Conservation (phyloP, 257 asterid species). For the Jasminum sambac region DNA sequence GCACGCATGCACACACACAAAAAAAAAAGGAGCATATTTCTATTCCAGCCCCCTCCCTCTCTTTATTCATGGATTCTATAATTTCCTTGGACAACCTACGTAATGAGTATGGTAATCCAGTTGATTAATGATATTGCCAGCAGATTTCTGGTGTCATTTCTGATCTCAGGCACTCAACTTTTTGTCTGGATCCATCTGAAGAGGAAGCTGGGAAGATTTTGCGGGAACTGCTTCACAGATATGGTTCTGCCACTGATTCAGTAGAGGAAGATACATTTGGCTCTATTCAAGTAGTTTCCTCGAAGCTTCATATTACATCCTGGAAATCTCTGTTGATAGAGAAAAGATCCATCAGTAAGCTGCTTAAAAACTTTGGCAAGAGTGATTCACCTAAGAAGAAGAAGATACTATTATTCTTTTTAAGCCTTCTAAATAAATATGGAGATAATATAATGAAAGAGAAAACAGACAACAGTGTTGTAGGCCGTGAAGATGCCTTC, state of each 20-base stretch:
- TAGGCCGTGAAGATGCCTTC: slow-evolving; percentile 31
- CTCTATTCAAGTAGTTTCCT: slow-evolving; percentile 51
- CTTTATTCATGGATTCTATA: not conserved
- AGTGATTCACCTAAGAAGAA: slow-evolving; percentile 49
- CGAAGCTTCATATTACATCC: slow-evolving; percentile 61
- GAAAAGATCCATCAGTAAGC: slow-evolving; percentile 63
- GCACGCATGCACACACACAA: too few relatives aligned
- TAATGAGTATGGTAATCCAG: slow-evolving; percentile 9
- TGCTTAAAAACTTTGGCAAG: slow-evolving; percentile 49
- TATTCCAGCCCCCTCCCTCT: not conserved
- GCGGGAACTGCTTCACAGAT: slow-evolving; percentile 56
- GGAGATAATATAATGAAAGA: slow-evolving; percentile 46
- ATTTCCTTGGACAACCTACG: slow-evolving; percentile 1
- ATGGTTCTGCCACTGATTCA: slow-evolving; percentile 47
- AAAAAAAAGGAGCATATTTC: not conserved
- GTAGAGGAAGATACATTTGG: slow-evolving; percentile 45
- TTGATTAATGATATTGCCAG: slow-evolving; percentile 25
- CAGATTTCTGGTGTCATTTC: slow-evolving; percentile 71
- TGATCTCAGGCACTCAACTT: slow-evolving; percentile 54
- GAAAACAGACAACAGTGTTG: slow-evolving; percentile 33
- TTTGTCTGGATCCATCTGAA: slow-evolving; percentile 74
- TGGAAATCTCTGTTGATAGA: slow-evolving; percentile 63
- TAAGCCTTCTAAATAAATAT: slow-evolving; percentile 54
- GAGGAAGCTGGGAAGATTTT: slow-evolving; percentile 73
- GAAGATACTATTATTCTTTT: slow-evolving; percentile 56